Percentiles rank a stretch among this genome's conserved stretches.
These are phyloP conservation scores for Pezicula rhizophila DNA, from an alignment of 2,329 filamentous ascomycete genomes.

Conservation along the genomic window DNA sequence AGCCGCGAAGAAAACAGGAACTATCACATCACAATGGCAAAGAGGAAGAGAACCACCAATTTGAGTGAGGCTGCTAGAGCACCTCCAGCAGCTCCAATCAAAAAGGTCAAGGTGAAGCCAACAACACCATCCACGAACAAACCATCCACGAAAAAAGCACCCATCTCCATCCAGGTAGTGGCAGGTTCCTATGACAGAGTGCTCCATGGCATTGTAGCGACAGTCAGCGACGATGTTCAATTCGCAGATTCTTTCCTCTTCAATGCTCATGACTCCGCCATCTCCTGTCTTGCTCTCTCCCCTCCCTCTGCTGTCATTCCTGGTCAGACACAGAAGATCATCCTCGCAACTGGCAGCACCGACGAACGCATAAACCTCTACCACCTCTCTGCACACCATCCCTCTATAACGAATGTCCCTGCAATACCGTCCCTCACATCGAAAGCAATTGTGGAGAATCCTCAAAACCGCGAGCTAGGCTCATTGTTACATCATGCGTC, in stretches of 20 bases:
- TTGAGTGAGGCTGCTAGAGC: constrained; percentile 9
- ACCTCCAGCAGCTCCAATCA: constrained; percentile 8
- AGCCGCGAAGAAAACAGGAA: no score
- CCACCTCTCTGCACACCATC: constrained; percentile 69
- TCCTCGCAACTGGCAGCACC: constrained; percentile 84
- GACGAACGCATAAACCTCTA: constrained; percentile 96
- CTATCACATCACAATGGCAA: constrained; percentile 18
- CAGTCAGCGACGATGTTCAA: constrained; percentile 49
- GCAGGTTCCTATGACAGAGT: constrained; percentile 91
- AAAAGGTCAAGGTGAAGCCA: constrained; percentile 20
- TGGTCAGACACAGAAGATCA: constrained; percentile 70
- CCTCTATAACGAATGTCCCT: constrained; percentile 49
- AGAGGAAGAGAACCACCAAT: constrained; percentile 25
- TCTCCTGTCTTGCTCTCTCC: constrained; percentile 83
- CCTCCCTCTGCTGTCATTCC: constrained; percentile 57
- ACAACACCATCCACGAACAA: constrained; percentile 4
- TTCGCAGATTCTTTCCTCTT: constrained; percentile 95
- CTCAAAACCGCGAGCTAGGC: constrained; percentile 81
- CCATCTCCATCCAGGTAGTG: constrained; percentile 75
- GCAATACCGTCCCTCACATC: constrained; percentile 62
- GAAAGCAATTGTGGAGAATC: constrained; percentile 74
- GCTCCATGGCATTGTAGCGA: constrained; percentile 83
- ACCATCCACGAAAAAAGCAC: constrained; percentile 14
- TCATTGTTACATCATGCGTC: constrained; percentile 81
- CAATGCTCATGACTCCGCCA: constrained; percentile 83